Percentiles rank a stretch among this genome's conserved stretches.
These are phyloP conservation scores for Cyphellophora europaea DNA, from an alignment of 2,329 filamentous ascomycete genomes.

Conservation along the genomic window DNA sequence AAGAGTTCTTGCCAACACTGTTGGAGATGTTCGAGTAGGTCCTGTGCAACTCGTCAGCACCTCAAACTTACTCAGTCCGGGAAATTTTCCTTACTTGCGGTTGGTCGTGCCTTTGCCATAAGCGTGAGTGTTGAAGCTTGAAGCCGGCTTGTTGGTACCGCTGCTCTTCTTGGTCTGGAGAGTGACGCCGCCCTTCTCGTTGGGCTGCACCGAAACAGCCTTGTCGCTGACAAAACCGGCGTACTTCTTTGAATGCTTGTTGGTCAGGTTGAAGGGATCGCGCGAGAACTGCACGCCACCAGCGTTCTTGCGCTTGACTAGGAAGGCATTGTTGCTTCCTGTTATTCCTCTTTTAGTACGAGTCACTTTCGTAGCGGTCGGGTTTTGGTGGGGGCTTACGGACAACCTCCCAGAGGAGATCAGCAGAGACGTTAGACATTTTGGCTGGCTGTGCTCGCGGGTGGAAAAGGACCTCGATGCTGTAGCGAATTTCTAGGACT, in stretches of 20 bases:
- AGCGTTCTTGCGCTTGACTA: slow-evolving; percentile 76
- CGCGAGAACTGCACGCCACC: slow-evolving; percentile 86
- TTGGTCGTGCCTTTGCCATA: slow-evolving; percentile 64
- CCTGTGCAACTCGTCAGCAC: slow-evolving; percentile 37
- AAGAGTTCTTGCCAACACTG: slow-evolving; percentile 71
- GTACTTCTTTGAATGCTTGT: slow-evolving; percentile 88
- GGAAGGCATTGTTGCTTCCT: slow-evolving; percentile 84
- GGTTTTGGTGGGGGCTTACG: slow-evolving; percentile 54
- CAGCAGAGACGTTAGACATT: slow-evolving; percentile 71
- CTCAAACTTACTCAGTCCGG: slow-evolving; percentile 13
- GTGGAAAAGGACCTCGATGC: slow-evolving; percentile 1
- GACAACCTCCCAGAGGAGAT: slow-evolving; percentile 90
- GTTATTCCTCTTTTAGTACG: slow-evolving; percentile 45
- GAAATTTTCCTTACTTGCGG: slow-evolving; percentile 58
- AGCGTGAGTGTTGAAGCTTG: slow-evolving; percentile 54
- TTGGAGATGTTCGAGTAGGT: slow-evolving; percentile 83
- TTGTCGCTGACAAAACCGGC: slow-evolving; percentile 90
- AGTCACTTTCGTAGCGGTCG: background rate
- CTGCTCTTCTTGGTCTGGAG: slow-evolving; percentile 74
- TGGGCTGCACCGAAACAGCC: slow-evolving; percentile 69
- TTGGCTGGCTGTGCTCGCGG: slow-evolving; percentile 23
- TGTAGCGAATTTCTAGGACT: no score
- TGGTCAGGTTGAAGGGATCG: slow-evolving; percentile 86
- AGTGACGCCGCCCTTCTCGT: slow-evolving; percentile 69
- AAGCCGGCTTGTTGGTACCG: slow-evolving; percentile 63